phyloP scores from a whole-genome alignment of 371 early-diverging fungal species.

The Circinella minor region DNA sequence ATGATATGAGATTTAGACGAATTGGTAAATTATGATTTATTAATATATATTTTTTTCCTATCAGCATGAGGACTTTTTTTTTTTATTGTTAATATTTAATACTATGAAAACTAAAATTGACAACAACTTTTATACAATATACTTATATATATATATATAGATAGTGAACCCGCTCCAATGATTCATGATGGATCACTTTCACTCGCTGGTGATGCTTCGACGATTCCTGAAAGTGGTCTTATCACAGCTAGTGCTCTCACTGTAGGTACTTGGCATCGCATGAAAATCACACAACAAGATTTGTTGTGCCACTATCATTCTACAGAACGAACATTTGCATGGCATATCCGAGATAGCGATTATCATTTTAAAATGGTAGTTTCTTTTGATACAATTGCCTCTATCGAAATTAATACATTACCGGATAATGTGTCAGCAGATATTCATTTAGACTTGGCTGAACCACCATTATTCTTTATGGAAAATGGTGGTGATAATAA shows the following conservation, averaged over 20 bases:
- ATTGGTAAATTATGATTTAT: conserved; percentile 10
- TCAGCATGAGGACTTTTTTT: too few species aligned
- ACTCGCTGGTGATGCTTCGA: background rate
- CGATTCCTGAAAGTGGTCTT: conserved; percentile 2
- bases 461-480: conserved; percentile 72
- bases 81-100: too few species aligned
- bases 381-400: conserved; percentile 39
- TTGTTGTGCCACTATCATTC: conserved; percentile 64
- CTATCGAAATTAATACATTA: conserved; percentile 32
- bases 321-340: conserved; percentile 62
- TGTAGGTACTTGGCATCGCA: conserved; percentile 81
- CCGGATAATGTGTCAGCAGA: conserved; percentile 55
- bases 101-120: too few species aligned
- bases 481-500: conserved; percentile 31
- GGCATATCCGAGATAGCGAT: conserved; percentile 72
- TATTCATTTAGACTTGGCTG: conserved; percentile 61
- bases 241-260: conserved; percentile 29
- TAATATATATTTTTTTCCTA: too few species aligned
- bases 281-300: conserved; percentile 62
- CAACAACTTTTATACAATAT: background rate
- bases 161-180: conserved; percentile 16
- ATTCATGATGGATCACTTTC: conserved; percentile 8
- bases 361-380: conserved; percentile 75
- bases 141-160: background rate
- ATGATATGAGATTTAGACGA: conserved; percentile 10